Percentiles rank a stretch among this genome's conserved stretches.
phyloP scores from a whole-genome alignment of 2,329 filamentous ascomycete species.

The Neonectria faginata region DNA sequence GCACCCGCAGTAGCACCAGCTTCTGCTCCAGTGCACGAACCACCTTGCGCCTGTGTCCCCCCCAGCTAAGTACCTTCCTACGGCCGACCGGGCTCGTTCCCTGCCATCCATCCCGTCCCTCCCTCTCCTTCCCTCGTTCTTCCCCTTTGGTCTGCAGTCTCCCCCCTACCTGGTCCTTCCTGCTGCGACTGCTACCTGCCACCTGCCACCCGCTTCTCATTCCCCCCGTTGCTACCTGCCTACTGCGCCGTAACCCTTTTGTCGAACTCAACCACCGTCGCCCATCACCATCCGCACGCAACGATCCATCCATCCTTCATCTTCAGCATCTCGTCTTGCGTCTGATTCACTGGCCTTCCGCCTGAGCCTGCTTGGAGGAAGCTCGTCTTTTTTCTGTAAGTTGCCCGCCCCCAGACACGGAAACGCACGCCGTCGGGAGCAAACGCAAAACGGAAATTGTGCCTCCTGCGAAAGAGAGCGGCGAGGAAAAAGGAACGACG shows the following conservation, averaged over 20 bases:
- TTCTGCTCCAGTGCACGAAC: conserved; percentile 40
- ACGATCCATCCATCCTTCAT: conserved; percentile 37
- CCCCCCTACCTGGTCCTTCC: conserved; percentile 40
- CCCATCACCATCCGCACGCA: conserved; percentile 30
- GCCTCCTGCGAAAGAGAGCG: conserved; percentile 18
- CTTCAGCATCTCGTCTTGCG: conserved; percentile 35
- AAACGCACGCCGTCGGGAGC: conserved; percentile 25
- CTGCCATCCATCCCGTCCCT: conserved; percentile 21
- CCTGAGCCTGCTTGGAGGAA: conserved; percentile 40
- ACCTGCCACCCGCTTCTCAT: conserved; percentile 29
- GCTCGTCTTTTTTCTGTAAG: conserved; percentile 41
- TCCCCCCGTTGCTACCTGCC: conserved; percentile 38
- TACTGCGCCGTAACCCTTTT: conserved; percentile 43
- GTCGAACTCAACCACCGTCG: conserved; percentile 39
- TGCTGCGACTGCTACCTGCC: conserved; percentile 30
- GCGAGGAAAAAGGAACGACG: conserved; percentile 32
- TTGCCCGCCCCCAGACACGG: conserved; percentile 26
- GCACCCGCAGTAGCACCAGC: conserved; percentile 41
- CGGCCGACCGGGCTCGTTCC: conserved; percentile 20
- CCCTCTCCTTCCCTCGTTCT: conserved; percentile 23
- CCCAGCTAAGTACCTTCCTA: conserved; percentile 23
- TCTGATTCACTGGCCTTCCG: conserved; percentile 33
- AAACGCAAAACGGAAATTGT: conserved; percentile 26
- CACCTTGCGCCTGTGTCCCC: conserved; percentile 26
- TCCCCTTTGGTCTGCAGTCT: conserved; percentile 42